A percentile compares a stretch with the other conserved stretches of the same genome.
Evolutionary conservation across 1,139 yeast species (phyloP).

Genomic region (Geotrichum reessii): DNA sequence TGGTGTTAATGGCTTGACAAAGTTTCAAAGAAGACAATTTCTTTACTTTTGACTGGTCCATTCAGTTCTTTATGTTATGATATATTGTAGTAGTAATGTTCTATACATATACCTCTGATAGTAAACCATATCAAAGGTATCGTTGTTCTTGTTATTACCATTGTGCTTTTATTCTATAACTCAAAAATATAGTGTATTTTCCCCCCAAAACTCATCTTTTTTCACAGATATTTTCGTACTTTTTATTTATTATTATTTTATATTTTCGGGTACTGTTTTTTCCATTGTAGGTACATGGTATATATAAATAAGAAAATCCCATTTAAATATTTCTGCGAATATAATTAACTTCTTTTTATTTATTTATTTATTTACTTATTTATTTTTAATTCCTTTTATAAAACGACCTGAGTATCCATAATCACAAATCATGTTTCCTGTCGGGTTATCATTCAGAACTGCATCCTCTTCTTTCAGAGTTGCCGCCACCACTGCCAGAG

Average conservation of each 20-base stretch:
- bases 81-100: not conserved
- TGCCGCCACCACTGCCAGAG: conserved; percentile 15
- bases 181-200: too few relatives aligned
- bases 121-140: not conserved
- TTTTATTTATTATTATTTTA: not conserved
- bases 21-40: not conserved
- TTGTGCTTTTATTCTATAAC: too few relatives aligned
- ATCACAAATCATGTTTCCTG: not conserved
- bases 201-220: not conserved
- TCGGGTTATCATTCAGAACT: conserved; percentile 3
- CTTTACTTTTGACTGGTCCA: not conserved
- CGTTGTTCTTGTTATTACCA: not conserved
- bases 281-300: too few relatives aligned
- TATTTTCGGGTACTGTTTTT: too few relatives aligned
- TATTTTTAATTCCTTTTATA: not conserved
- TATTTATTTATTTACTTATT: not conserved
- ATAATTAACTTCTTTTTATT: not conserved
- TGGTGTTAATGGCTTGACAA: not conserved
- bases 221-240: not conserved
- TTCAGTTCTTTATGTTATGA: too few relatives aligned
- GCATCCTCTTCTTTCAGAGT: conserved; percentile 3
- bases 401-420: not conserved
- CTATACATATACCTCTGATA: not conserved
- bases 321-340: not conserved
- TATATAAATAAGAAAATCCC: not conserved